Evolutionary conservation across 768 basidiomycete genomes (phyloP), one percentile per base, ranked within the genome.

Genomic region (Mycena sanguinolenta): DNA sequence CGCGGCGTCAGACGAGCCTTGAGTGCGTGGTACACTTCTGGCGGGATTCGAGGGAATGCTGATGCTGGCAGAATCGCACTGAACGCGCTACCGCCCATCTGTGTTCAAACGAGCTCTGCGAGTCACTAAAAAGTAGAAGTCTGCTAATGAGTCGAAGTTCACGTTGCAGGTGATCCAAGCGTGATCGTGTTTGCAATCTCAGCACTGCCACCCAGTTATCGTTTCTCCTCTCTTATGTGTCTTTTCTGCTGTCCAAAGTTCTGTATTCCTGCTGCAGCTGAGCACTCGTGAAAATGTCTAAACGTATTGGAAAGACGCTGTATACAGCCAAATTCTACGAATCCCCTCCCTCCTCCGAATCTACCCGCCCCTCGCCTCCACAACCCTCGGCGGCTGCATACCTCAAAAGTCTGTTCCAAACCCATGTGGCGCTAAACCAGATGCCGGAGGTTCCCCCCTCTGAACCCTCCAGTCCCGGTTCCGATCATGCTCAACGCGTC

Each of bases 21-120:
- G 46, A 92, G 76, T 0, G 80, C 74, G 16, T 76, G 50, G 77
- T 94, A 94, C 57, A 88, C 82, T 1, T 76, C 39, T 0, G 89
- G 85, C n/a, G 88, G 85, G 59, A 94, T 84, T 5, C 92, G 87
- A 49, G 91, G 92, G 72, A 92, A 89, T 0, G 87, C 80, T 14
- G 77, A 81, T 13, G 83, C 63, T 12, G 83, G 78, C 3, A 90
- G 79, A 19, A 74, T 65, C 39, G 85, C 79, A 54, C 81, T 79
- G 80, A 94, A 93, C 6, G 92, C 32, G 32, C 32, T 34, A 10
- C 32, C 32, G 4, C 32, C 32, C 32, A 34, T 34, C 6, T n/a
- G 32, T 34, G 32, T 34, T 34, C 10, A 10, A 34, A 34, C 4
- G 32, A 34, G 32, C 4, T 34, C 32, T 34, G 32, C 6, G 32